Percentiles rank a stretch among this genome's conserved stretches.
Conservation (phyloP, 805 yeast genomes). For the Candida nanaspora region DNA sequence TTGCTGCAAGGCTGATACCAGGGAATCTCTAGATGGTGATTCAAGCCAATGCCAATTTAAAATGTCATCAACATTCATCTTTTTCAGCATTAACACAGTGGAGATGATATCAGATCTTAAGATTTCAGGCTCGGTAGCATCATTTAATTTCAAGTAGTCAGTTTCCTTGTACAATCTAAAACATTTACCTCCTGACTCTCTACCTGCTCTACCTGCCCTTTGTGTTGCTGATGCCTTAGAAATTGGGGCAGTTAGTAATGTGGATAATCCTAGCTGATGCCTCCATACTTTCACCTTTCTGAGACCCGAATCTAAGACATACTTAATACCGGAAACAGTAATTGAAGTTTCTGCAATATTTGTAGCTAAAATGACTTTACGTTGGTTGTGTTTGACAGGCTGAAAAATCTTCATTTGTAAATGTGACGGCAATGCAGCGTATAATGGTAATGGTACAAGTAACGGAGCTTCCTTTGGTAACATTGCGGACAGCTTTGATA, state of each 20-base stretch:
- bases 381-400: conserved; percentile 51
- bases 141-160: conserved; percentile 54
- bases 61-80: conserved; percentile 76
- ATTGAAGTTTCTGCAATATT: conserved; percentile 97
- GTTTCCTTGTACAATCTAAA: conserved; percentile 75
- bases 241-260: conserved; percentile 84
- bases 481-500: conserved; percentile 54
- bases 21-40: conserved; percentile 74
- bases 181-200: conserved; percentile 90
- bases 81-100: conserved; percentile 78
- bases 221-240: conserved; percentile 94
- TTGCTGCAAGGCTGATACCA: conserved; percentile 70
- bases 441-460: conserved; percentile 74
- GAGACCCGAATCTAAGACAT: conserved; percentile 88
- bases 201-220: conserved; percentile 98
- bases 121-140: conserved; percentile 91
- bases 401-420: conserved; percentile 79
- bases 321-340: conserved; percentile 90
- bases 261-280: conserved; percentile 87
- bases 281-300: conserved; percentile 94
- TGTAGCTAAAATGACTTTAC: conserved; percentile 88
- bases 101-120: conserved; percentile 77
- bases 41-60: conserved; percentile 90
- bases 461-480: conserved; percentile 71
- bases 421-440: conserved; percentile 86